These are phyloP conservation scores for Penicillium freii DNA, from an alignment of 2,329 filamentous ascomycete genomes.

Conservation along the genomic window DNA sequence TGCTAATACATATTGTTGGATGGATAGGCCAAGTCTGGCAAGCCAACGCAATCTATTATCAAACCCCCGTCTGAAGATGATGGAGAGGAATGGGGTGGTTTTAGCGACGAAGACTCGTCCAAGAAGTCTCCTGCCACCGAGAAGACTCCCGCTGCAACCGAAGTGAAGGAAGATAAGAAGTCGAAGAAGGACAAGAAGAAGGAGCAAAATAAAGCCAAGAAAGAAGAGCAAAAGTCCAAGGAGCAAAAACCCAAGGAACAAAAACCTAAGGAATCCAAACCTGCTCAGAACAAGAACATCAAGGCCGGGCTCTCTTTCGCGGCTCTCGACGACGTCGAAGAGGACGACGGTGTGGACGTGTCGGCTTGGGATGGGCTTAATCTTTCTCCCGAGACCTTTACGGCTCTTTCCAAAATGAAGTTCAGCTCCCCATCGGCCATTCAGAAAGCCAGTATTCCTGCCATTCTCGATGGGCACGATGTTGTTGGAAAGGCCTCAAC, in stretches of 20 bases:
- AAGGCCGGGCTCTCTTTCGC: conserved; percentile 39
- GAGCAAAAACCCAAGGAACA: conserved; percentile 13
- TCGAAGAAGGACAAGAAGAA: conserved; percentile 18
- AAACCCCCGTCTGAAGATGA: conserved; percentile 27
- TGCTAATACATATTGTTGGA: not conserved
- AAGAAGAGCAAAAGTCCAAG: conserved; percentile 25
- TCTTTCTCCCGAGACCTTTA: conserved; percentile 69
- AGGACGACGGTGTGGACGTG: conserved; percentile 64
- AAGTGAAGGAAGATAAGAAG: conserved; percentile 24
- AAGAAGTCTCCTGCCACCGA: conserved; percentile 15
- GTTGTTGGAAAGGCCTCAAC: conserved; percentile 95
- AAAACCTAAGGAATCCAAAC: conserved; percentile 27
- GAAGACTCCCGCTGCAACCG: conserved; percentile 9
- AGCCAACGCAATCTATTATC: conserved; percentile 34
- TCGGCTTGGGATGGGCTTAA: conserved; percentile 75
- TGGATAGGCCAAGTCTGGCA: conserved; percentile 36
- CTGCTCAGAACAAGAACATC: conserved; percentile 35
- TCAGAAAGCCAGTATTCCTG: conserved; percentile 75
- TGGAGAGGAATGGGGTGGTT: conserved; percentile 64
- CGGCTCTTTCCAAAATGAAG: conserved; percentile 72
- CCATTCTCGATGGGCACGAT: conserved; percentile 79
- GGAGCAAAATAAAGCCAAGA: conserved; percentile 23
- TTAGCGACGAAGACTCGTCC: conserved; percentile 53
- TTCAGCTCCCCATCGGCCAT: conserved; percentile 81
- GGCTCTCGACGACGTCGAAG: conserved; percentile 39